Evolutionary conservation across 2,329 filamentous ascomycete genomes (phyloP), one percentile per base, ranked within the genome.

Genomic region (Pseudomassariella vexata): DNA sequence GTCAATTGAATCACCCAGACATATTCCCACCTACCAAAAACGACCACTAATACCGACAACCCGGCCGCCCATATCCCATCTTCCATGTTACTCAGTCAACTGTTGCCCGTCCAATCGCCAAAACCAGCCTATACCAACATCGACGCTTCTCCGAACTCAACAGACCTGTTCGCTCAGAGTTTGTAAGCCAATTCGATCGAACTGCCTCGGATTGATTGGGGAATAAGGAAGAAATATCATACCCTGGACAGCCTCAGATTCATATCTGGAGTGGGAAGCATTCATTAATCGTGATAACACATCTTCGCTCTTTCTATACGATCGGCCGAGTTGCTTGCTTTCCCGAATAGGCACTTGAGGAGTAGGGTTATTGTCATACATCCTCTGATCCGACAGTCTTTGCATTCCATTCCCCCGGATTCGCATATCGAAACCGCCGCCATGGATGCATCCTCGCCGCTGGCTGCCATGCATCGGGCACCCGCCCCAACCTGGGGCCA

Each of bases 371-470:
- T 42, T 42, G 46, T 44, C 42, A 40, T 46, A 48, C 34, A 46
- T 41, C 37, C 39, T 44, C 41, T 32, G 28, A 28, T 17, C 11
- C 9, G 8, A 15, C 24, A 16, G 26, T 28, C 26, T 28, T 19
- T 28, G 26, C 26, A 16, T 28, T 27, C 30, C 24, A n/a, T 32
- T 30, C 27, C 5, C 12, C 14, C 5, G 15, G 28, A n/a, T 15
- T 18, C 19, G 18, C 12, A 28, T 10, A 38, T 19, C 14, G n/a
- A 33, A 29, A 36, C 30, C 35, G 28, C 45, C 47, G 65, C 30
- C 53, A 95, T 96, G 87, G 88, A 95, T 64, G 82, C 85, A 44
- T 95, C 90, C 26, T 96, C 92, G 50, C 92, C 92, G 28, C 66
- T 96, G 55, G 90, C 90, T 60, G 88, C 90, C 36, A 85, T 96